Base-by-base conservation (phyloP, 2,329 filamentous ascomycete species). In the Teratosphaeria epicoccoides region DNA sequence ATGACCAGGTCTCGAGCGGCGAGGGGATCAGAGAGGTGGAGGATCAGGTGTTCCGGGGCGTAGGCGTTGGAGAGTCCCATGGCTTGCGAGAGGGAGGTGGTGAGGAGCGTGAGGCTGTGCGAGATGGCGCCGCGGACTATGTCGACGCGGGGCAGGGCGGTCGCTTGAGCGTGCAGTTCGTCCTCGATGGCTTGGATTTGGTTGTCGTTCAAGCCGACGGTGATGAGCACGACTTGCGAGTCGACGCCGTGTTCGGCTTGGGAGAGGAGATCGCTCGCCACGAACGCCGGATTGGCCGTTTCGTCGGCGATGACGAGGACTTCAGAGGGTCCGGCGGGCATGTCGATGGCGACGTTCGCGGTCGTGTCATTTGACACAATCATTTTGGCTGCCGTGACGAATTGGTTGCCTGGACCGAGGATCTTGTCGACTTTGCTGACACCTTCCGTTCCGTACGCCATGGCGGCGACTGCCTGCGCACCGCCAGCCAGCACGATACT, bases 401-500 rank as follows among this genome's bases (percentile, higher is more conserved):
- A 98, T 70, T 97, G 93, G 72, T 98, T 98, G 29, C 93, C 93
- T 2, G 93, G 93, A 0, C 93, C 93, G 11, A 97, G 81, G 61
- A 98, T 96, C 80, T 98, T 98, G 77, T 98, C 93, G 6, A 98
- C 93, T 75, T 98, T 98, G 69, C 77, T 87, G 48, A 98, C 82
- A 61, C 84, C 91, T 71, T 96, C 86, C 0, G 93, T 98, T 46
- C 93, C 93, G 71, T 98, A 98, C 2, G 93, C 93, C 84, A 98
- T 86, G 46, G 93, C 93, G 20, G 91, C 93, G 33, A 98, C 84
- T 43, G 93, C 93, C 73, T 98, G 93, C 0, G 91, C 93, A 56
- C 93, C 93, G 55, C 93, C 93, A 10, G 93, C 93, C 24, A 98
- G 80, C 4, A 98, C 91, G 61, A 98, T 97, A 65, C 87, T 88